Percentiles rank a stretch among this genome's conserved stretches.
Evolutionary conservation across 192 early-diverging fungal species (phyloP).

Genomic region (Linderina pennispora): DNA sequence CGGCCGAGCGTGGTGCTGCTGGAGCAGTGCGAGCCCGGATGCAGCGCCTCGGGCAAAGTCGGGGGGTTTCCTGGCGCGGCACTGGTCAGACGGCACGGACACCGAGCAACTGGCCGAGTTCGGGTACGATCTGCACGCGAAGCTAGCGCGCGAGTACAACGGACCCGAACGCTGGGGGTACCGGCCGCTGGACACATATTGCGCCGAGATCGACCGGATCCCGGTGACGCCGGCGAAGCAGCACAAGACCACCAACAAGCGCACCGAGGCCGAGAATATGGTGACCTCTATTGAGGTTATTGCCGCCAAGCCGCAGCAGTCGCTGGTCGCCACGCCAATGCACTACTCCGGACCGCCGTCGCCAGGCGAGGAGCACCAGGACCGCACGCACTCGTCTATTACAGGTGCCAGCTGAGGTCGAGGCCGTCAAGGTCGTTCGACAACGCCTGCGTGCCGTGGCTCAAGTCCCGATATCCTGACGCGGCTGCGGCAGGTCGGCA

Average conservation of each 20-base stretch:
- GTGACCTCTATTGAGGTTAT: constrained; percentile 45
- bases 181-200: constrained; percentile 35
- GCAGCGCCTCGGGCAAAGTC: constrained; percentile 43
- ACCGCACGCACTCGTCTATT: constrained; percentile 37
- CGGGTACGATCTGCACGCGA: constrained; percentile 43
- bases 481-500: constrained; percentile 36
- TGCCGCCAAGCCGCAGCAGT: constrained; percentile 14
- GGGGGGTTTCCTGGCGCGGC: constrained; percentile 45
- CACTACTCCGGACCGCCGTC: constrained; percentile 12
- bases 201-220: constrained; percentile 42
- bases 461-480: constrained; percentile 25
- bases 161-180: constrained; percentile 38
- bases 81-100: constrained; percentile 47
- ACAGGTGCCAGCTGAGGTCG: constrained; percentile 27
- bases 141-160: constrained; percentile 31
- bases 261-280: constrained; percentile 29
- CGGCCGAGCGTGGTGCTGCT: constrained; percentile 39
- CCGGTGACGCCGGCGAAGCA: constrained; percentile 39
- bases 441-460: constrained; percentile 37
- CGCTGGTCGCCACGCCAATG: constrained; percentile 10
- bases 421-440: constrained; percentile 24
- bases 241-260: constrained; percentile 23
- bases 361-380: constrained; percentile 21
- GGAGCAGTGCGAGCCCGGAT: constrained; percentile 41
- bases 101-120: constrained; percentile 44